phyloP scores from a whole-genome alignment of 2,329 filamentous ascomycete species.

The Penicillium occitanis region DNA sequence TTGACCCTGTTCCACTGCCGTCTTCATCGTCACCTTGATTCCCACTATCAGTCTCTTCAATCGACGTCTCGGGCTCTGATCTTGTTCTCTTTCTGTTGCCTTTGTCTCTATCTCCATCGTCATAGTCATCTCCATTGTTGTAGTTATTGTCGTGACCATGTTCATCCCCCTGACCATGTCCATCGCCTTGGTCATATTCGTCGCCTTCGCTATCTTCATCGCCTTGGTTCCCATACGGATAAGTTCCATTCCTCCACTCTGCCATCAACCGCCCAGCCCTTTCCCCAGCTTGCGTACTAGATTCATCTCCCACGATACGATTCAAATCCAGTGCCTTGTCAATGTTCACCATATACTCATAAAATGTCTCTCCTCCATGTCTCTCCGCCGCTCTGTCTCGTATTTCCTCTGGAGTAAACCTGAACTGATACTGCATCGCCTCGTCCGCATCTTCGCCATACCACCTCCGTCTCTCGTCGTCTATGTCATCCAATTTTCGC shows the following conservation, averaged over 20 bases:
- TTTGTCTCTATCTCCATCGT: neutral
- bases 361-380: neutral
- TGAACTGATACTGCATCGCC: neutral
- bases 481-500: neutral
- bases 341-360: neutral
- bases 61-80: neutral
- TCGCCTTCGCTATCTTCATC: too few species aligned
- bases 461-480: neutral
- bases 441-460: neutral
- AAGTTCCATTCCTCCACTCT: neutral
- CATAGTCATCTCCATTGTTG: neutral
- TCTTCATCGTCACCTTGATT: neutral
- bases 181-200: neutral
- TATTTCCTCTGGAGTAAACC: slow-evolving; percentile 1
- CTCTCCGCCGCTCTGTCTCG: neutral
- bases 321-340: neutral
- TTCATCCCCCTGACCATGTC: neutral
- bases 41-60: neutral
- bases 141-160: neutral
- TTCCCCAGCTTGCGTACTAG: neutral
- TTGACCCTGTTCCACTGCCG: neutral
- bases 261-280: neutral
- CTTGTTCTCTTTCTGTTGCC: neutral
- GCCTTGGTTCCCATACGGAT: neutral
- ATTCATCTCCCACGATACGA: neutral